Evolutionary conservation across 2,329 filamentous ascomycete species (phyloP), one percentile per base, ranked within the genome.

Genomic region (Cryoendolithus antarcticus): DNA sequence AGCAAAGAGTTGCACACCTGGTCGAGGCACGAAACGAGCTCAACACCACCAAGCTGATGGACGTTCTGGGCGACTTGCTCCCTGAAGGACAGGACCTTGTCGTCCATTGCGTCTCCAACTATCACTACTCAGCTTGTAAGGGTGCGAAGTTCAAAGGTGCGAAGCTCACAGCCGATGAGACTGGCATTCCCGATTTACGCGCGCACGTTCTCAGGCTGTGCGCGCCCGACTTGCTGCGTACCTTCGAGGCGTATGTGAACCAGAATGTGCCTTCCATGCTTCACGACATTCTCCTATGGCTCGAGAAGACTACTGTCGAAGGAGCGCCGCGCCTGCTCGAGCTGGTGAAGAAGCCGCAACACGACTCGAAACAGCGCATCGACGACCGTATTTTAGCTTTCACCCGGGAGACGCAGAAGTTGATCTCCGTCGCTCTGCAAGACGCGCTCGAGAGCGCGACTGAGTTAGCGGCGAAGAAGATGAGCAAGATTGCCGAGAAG

Each of bases 61-160:
- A 41, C 12, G 38, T 37, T 8, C 42, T 34, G 11, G 7, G 35
- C 2, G n/a, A 38, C 4, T 41, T 46, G 30, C 29, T 53, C 6
- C 37, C 49, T 5, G 6, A 29, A 1, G 42, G 41, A 8, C 34
- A 12, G 3, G 9, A 15, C 10, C 43, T 51, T 1, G 13, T 35
- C 0, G 44, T 54, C 13, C 42, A 43, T 28, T 46, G 40, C 37
- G 44, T 57, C 7, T 54, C 51, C 3, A 56, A 52, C 12, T 11
- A 21, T 5, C 53, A 56, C 32, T 56, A 57, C 36, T 37, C 29
- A 3, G 39, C 44, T 4, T 37, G 43, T 2, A 53, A 50, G 30
- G 47, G 43, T 3, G 37, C 28, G 6, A 21, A 28, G 0, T 13
- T 24, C 2, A 13, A 8, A 3, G 37, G 44, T 1, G 8, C 30